A percentile compares a stretch with the other conserved stretches of the same genome.
phyloP scores from a whole-genome alignment of 2,329 filamentous ascomycete genomes.

The Apiospora kogelbergensis region DNA sequence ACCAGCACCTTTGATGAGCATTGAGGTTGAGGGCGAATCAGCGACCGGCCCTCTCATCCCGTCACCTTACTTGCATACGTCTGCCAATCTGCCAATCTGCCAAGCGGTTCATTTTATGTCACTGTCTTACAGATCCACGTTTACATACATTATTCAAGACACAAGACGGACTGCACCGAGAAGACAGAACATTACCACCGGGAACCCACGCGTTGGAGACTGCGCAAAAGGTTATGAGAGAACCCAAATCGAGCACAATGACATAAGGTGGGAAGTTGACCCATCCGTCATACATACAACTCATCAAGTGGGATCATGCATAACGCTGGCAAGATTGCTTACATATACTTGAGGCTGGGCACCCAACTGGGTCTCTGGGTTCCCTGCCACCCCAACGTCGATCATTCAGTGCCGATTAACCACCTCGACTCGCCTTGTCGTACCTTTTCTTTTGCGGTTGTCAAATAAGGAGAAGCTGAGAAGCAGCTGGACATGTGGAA shows the following conservation, averaged over 20 bases:
- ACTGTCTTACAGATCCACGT: background rate
- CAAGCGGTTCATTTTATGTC: background rate
- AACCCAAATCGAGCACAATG: background rate
- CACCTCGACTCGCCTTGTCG: background rate
- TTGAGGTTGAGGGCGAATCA: background rate
- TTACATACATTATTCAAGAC: background rate
- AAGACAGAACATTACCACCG: background rate
- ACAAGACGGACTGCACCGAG: background rate
- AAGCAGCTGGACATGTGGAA: background rate
- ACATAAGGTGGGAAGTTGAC: background rate
- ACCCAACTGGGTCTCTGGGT: background rate
- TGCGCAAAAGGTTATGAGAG: background rate
- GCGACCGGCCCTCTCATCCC: background rate
- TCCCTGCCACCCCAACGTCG: background rate
- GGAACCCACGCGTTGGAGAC: background rate
- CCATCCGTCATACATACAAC: background rate
- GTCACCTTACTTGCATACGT: background rate
- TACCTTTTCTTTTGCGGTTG: background rate
- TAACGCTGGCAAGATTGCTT: constrained; percentile 29
- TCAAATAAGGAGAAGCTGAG: background rate
- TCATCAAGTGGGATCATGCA: constrained; percentile 33
- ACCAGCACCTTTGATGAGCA: background rate
- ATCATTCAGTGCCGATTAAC: background rate
- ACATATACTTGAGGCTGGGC: background rate
- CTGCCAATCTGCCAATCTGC: background rate